Evolutionary conservation across 176 grass and related monocot genomes (phyloP).

Genomic region (Rhipidocladum racemiflorum): DNA sequence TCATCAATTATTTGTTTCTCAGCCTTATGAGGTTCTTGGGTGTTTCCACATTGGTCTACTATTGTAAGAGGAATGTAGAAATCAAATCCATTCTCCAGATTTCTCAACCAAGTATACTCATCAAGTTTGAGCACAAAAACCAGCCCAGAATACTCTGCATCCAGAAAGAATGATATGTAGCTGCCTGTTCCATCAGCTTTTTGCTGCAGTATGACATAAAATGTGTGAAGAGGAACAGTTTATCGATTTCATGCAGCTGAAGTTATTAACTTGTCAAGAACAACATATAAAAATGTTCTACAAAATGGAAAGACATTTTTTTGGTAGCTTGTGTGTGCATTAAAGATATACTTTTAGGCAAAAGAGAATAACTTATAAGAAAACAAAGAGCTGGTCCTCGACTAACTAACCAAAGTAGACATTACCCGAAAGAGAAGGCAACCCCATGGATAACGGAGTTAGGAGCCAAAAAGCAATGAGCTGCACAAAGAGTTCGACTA

Average conservation of each 20-base stretch:
- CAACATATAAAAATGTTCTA: not conserved
- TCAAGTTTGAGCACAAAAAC: too few species aligned
- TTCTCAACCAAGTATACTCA: too few species aligned
- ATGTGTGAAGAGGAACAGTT: conserved; percentile 21
- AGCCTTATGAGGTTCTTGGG: too few species aligned
- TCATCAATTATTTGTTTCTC: too few species aligned
- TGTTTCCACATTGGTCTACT: too few species aligned
- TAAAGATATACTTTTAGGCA: conserved; percentile 6
- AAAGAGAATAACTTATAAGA: not conserved
- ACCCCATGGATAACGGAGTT: not conserved
- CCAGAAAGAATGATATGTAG: conserved; percentile 51
- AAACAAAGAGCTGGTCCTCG: not conserved
- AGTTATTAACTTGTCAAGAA: conserved; percentile 24
- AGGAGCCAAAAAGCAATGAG: not conserved
- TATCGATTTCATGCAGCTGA: not conserved
- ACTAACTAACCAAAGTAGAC: not conserved
- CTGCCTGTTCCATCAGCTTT: conserved; percentile 71
- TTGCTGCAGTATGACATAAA: conserved; percentile 52
- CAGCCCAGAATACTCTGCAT: conserved; percentile 58
- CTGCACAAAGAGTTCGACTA: not conserved
- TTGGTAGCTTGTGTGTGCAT: not conserved
- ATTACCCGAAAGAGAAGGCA: not conserved
- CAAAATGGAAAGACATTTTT: not conserved
- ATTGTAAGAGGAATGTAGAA: too few species aligned
- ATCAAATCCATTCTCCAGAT: too few species aligned